Base-by-base conservation (phyloP, 2,329 filamentous ascomycete species). In the Rutstroemia sydowiana region DNA sequence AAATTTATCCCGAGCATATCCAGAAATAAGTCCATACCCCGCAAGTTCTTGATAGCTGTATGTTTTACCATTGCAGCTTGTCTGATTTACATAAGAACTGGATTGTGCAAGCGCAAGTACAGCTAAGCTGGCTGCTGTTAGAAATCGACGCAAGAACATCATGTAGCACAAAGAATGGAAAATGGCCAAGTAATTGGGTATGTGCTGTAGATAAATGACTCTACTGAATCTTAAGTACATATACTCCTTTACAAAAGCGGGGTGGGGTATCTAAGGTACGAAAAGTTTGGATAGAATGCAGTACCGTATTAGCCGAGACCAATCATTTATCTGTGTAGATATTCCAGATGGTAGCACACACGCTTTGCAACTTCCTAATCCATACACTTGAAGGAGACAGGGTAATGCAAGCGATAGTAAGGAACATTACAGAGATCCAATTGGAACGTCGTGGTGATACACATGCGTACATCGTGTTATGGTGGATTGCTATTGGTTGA, bases 1-100 rank as follows among this genome's bases (percentile, higher is more conserved):
- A 58, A 77, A 83, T 63, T 83, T 82, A 68, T 88, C 85, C 30
- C 74, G 70, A 2, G 76, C 74, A 60, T 82, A 73, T 30, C 73
- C 73, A 0, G 76, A 68, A 3, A 88, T 67, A 51, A 73, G 75
- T 5, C 85, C 85, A 62, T 82, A 88, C 9, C 85, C 85, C 4
- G 79, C 82, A 9, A 89, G 75, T 52, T 77, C 73, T 48, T 83
- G 70, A 64, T 88, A 88, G n/a, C 76, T 73, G 61, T 85, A 88
- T 0, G 68, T 72, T 55, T 80, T 74, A 45, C 78, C 78, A 58
- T 78, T 80, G 32, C 61, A 63, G 6, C 43, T 55, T 7, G 60
- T 59, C 51, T 59, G 51, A 30, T 56, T 56, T 13, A 61, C 56
- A 37, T 45, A 32, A 54, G 43, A 21, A 39, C 18, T 31, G 3